Conservation (phyloP, 257 asterid genomes). For the Solanum ossicruentum region DNA sequence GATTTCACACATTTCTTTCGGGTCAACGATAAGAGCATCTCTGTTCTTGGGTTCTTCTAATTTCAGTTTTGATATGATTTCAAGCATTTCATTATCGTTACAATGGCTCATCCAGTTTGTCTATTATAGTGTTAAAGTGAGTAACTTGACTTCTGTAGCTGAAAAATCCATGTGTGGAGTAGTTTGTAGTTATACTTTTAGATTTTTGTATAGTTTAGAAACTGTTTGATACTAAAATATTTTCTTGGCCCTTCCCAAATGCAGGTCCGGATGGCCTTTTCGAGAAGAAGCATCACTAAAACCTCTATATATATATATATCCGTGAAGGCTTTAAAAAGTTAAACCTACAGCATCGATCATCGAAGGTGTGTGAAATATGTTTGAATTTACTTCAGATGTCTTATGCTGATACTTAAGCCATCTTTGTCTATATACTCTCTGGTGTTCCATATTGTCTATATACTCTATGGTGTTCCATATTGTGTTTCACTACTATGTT, state of each 20-base stretch:
- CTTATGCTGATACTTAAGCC: background rate
- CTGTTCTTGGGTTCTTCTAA: too few species aligned
- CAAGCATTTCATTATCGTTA: too few species aligned
- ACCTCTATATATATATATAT: background rate
- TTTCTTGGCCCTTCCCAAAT: background rate
- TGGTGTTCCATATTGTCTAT: background rate
- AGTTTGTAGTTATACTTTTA: background rate
- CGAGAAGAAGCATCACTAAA: constrained; percentile 27
- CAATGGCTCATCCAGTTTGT: background rate
- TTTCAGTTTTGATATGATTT: too few species aligned
- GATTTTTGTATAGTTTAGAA: background rate
- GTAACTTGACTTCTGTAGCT: background rate
- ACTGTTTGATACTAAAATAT: background rate
- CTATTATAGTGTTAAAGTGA: background rate
- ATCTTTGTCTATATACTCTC: background rate
- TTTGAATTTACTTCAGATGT: background rate
- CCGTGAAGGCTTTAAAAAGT: background rate
- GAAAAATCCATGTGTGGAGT: background rate
- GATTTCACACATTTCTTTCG: too few species aligned
- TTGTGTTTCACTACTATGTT: background rate
- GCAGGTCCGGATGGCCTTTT: constrained; percentile 79
- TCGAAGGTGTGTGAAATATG: background rate
- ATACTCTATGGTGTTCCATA: background rate
- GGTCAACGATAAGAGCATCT: too few species aligned
- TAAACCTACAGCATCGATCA: background rate